Conservation (phyloP, 139 green algal species). For the Tetratostichococcus sp. region DNA sequence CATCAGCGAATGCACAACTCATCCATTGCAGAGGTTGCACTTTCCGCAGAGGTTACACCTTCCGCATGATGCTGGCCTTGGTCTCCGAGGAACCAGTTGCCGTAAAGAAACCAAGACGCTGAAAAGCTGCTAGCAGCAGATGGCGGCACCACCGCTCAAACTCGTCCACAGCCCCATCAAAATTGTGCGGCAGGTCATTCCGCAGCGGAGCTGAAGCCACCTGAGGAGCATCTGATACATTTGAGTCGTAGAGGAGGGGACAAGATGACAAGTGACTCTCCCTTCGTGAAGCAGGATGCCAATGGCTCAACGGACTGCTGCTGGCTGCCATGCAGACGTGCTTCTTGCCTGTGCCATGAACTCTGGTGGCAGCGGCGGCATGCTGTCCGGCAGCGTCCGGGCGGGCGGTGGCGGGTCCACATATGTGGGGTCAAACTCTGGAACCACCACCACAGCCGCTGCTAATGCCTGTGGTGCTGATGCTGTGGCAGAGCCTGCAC, state of each 20-base stretch:
- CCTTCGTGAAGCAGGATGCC: too few relatives aligned
- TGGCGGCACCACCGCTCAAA: conserved; percentile 6
- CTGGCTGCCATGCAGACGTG: too few relatives aligned
- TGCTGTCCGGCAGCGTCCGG: not conserved
- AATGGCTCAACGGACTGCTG: too few relatives aligned
- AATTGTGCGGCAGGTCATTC: conserved; percentile 1
- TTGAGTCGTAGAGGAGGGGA: too few relatives aligned
- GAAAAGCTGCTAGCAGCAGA: conserved; percentile 6
- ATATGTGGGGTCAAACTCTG: not conserved
- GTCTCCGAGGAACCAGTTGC: not conserved
- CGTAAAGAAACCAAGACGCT: not conserved
- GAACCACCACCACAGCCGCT: not conserved
- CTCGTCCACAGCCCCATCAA: conserved; percentile 1
- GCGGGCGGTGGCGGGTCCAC: not conserved
- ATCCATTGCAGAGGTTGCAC: not conserved
- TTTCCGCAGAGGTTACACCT: not conserved
- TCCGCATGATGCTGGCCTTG: not conserved
- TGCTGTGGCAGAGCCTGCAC: not conserved
- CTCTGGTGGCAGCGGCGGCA: not conserved
- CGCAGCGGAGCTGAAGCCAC: not conserved
- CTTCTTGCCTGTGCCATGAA: not conserved
- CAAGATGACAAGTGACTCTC: too few relatives aligned
- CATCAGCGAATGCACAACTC: too few relatives aligned
- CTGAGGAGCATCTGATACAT: not conserved
- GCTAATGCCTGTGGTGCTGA: not conserved